Evolutionary conservation across 1,284 basidiomycete genomes (phyloP).

Genomic region (Apiotrichum gracile): DNA sequence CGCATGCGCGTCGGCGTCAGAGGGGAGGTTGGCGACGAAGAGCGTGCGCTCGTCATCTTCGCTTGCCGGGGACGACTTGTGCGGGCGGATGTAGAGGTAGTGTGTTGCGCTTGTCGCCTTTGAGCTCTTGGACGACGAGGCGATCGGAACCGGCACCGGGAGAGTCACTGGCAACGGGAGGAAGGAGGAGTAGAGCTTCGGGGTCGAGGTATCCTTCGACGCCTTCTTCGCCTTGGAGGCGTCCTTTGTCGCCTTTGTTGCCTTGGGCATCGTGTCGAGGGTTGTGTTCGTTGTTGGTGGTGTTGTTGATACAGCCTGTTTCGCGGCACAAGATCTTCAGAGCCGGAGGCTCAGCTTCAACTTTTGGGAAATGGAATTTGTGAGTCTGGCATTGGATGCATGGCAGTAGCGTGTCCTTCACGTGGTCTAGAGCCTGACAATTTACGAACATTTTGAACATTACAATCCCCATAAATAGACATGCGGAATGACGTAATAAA

Average conservation of each 20-base stretch:
- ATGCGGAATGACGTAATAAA: no score
- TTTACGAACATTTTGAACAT: no score
- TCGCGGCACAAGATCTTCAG: no score
- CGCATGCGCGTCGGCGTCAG: constrained; percentile 73
- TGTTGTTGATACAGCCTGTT: not conserved
- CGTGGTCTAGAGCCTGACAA: no score
- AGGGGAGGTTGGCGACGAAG: constrained; percentile 78
- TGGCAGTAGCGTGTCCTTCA: no score
- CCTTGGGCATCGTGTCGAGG: not conserved
- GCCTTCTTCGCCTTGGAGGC: not conserved
- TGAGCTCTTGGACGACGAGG: constrained; percentile 8
- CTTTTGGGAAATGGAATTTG: no score
- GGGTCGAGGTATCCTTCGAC: not conserved
- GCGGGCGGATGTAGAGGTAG: constrained; percentile 39
- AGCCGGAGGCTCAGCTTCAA: no score
- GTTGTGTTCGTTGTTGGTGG: not conserved
- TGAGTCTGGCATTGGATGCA: no score
- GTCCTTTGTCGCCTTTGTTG: not conserved
- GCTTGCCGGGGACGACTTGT: constrained; percentile 8
- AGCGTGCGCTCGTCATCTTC: constrained; percentile 56
- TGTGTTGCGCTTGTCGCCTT: constrained; percentile 26
- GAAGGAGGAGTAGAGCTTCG: constrained; percentile 33
- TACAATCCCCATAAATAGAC: no score
- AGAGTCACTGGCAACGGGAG: constrained; percentile 29
- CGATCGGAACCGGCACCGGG: constrained; percentile 22